Evolutionary conservation across 2,329 filamentous ascomycete species (phyloP).

Genomic region (Hypoxylon sp.): DNA sequence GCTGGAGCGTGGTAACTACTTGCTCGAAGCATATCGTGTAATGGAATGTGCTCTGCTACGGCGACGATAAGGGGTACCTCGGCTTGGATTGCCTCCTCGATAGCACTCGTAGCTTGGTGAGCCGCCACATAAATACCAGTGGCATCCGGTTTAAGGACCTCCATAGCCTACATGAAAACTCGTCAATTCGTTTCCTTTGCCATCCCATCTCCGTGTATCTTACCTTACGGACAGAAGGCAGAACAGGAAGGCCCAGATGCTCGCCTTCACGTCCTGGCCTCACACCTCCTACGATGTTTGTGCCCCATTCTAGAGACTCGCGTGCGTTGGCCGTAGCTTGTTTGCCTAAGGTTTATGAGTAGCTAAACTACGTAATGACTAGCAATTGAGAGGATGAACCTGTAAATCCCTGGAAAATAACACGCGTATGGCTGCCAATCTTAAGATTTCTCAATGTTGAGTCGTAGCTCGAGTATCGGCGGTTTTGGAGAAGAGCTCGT

Average conservation of each 20-base stretch:
- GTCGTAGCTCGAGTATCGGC: conserved; percentile 39
- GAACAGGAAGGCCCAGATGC: conserved; percentile 76
- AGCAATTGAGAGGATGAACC: conserved; percentile 39
- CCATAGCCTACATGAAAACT: conserved; percentile 62
- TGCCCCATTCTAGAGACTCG: conserved; percentile 80
- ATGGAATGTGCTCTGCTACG: conserved; percentile 77
- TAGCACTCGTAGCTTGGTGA: conserved; percentile 74
- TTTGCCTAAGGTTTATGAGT: conserved; percentile 37
- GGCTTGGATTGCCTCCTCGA: conserved; percentile 81
- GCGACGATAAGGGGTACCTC: conserved; percentile 79
- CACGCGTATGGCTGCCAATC: conserved; percentile 51
- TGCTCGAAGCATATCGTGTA: conserved; percentile 76
- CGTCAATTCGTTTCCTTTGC: background rate
- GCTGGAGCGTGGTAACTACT: conserved; percentile 29
- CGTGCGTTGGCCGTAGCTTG: conserved; percentile 76
- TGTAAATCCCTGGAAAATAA: conserved; percentile 55
- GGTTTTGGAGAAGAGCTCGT: conserved; percentile 2
- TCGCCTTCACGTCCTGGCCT: conserved; percentile 75
- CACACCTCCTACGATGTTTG: conserved; percentile 81
- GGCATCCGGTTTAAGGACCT: conserved; percentile 76
- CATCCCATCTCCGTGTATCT: conserved; percentile 13
- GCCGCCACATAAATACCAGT: conserved; percentile 83
- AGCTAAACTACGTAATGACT: background rate
- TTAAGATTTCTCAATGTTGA: conserved; percentile 50
- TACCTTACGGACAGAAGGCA: conserved; percentile 71